Base-by-base conservation (phyloP, 176 grass and related monocot species). In the Olyra latifolia region DNA sequence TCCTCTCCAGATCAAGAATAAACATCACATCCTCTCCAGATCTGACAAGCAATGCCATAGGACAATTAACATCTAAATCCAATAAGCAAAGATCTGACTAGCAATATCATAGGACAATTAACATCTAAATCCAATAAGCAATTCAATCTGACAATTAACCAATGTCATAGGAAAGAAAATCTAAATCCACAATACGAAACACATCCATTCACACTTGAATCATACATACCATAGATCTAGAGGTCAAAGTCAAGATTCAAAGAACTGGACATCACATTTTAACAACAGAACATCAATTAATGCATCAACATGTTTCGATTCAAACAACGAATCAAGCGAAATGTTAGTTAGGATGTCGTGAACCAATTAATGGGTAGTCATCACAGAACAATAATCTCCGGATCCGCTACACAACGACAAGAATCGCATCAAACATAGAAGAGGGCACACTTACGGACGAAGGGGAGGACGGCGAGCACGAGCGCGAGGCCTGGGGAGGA, bases 391-490 rank as follows among this genome's bases (percentile, higher is more conserved):
- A 54, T 50, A 72, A 22, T 35, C 20, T 10, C 10, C 12, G 43
- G 20, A 47, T 17, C 5, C 10, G 39, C 24, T 43, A 9, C 52
- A 74, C 40, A 32, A 22, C 68, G 29, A 6, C 55, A 79, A 65
- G 29, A 2, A 24, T 41, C 17, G 32, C 53, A 28, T 74, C 71
- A 70, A 54, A 71, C 17, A 19, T 27, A 27, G 40, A 41, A 16
- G 19, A 8, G 69, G 69, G 29, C 25, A 19, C 96, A 19, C 96
- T 80, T 89, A 99, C 96, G 50, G 55, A 95, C 48, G 84, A 99
- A 90, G 45, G 96, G 96, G 60, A 99, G 86, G 61, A 95, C 47
- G 24, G 91, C 80, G 6, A 99, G 78, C 15, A 40, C 88, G 24
- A 99, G 86, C 8, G 92, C 88, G 66, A 91, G 72, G 29, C 79